Evolutionary conservation across 768 basidiomycete species (phyloP), one percentile per base, ranked within the genome.

Genomic region (Boletus bicolor): DNA sequence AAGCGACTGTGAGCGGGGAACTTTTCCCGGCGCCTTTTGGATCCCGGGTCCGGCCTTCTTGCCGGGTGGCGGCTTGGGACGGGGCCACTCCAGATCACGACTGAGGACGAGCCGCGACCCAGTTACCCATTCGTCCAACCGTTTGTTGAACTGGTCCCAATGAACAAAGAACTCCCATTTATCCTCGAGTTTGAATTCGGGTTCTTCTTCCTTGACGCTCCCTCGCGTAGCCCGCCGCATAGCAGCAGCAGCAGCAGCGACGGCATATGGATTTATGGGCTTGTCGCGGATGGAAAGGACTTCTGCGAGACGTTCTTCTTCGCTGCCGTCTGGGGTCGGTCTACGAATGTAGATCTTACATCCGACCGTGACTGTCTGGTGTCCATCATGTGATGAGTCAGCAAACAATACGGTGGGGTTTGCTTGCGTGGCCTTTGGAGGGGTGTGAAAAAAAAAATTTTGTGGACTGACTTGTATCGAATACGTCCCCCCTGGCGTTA

Each of bases 81-180:
- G 90, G 3, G 97, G 96, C 93, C 92, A 96, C 72, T 98, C 94
- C 60, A 99, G 81, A 67, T 97, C 94, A 60, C 87, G 81, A 56
- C 76, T 80, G 44, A 95, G 77, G 41, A 98, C 82, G 54, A 99
- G 81, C 39, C 96, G 84, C 1, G 90, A 87, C 15, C 91, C 92
- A 14, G 89, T 76, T 24, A 99, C 88, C 97, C 97, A 99, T 52
- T 97, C 97, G 69, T 99, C 97, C 39, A 98, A 79, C 59, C 97
- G 94, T 72, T 99, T 99, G 79, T 99, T 99, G 81, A 98, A 98
- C 61, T 92, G 85, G 64, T 98, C 93, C 87, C 96, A 99, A 68
- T 99, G 97, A 19, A 98, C 93, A 67, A 98, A 99, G 77, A 86
- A 98, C 72, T 98, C 95, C 71, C 84, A 82, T 64, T 89, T 86